Conservation (phyloP, 148 eudicot genomes). For the Chenopodium album region DNA sequence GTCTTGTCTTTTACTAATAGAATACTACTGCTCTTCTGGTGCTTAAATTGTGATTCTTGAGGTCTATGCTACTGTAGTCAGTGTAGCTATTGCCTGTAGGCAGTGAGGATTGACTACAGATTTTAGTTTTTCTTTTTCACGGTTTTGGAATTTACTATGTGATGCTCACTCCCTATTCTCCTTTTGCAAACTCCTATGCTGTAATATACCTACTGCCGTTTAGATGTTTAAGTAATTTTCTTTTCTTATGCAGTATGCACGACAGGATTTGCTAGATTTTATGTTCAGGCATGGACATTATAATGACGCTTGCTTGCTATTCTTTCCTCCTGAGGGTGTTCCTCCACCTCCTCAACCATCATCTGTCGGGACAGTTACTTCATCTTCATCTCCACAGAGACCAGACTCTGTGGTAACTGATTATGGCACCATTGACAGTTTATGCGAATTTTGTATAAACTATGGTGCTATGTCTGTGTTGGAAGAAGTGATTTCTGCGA, state of each 20-base stretch:
- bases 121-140: not conserved
- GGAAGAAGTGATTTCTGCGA: slow-evolving; percentile 79
- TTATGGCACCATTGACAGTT: slow-evolving; percentile 85
- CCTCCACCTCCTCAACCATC: slow-evolving; percentile 82
- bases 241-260: slow-evolving; percentile 72
- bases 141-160: not conserved
- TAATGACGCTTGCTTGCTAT: slow-evolving; percentile 76
- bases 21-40: not conserved
- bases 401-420: slow-evolving; percentile 79
- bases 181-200: not conserved
- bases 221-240: not conserved
- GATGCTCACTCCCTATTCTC: not conserved
- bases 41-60: not conserved
- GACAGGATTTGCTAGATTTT: slow-evolving; percentile 74
- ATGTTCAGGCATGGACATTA: slow-evolving; percentile 96
- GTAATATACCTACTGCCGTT: not conserved
- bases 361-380: slow-evolving; percentile 49
- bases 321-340: slow-evolving; percentile 73
- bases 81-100: not conserved
- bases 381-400: slow-evolving; percentile 88
- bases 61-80: not conserved
- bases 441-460: slow-evolving; percentile 77
- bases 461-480: slow-evolving; percentile 83
- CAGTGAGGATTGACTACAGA: not conserved
- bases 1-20: not conserved